Evolutionary conservation across 352 stramenopile genomes (phyloP).

Genomic region (Globisporangium radiosum): DNA sequence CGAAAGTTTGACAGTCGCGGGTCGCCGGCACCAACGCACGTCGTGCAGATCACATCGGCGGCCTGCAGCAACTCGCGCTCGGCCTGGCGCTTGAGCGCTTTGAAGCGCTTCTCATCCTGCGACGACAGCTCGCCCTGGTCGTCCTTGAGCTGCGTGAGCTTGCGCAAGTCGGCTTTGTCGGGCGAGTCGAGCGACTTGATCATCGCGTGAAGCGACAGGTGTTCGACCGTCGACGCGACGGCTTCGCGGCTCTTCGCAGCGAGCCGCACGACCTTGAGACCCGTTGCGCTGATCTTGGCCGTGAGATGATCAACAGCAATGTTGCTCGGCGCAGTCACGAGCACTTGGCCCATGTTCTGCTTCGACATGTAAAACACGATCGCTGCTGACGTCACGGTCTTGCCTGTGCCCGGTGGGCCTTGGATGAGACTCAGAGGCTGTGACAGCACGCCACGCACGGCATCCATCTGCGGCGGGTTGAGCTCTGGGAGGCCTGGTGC

Average conservation of each 20-base stretch:
- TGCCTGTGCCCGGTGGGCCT: constrained; percentile 95
- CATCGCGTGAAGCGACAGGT: constrained; percentile 98
- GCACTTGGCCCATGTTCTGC: constrained; percentile 97
- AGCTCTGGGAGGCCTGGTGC: constrained; percentile 95
- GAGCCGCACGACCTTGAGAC: constrained; percentile 97
- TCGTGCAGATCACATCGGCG: constrained; percentile 99
- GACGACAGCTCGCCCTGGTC: constrained; percentile 93
- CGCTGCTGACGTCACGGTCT: constrained; percentile 96
- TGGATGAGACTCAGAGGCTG: constrained; percentile 98
- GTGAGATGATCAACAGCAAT: constrained; percentile 97
- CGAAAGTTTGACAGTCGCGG: constrained; percentile 96
- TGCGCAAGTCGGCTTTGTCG: constrained; percentile 89
- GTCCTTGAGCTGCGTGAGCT: constrained; percentile 93
- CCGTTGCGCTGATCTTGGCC: constrained; percentile 97
- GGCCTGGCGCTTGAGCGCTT: constrained; percentile 86
- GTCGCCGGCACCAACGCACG: constrained; percentile 97
- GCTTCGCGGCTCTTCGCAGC: constrained; percentile 96
- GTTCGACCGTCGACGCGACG: constrained; percentile 93
- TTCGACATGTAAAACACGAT: constrained; percentile 99
- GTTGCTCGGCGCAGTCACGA: constrained; percentile 98
- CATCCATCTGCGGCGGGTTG: constrained; percentile 96
- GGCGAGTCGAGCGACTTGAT: constrained; percentile 85
- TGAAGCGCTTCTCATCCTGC: constrained; percentile 96
- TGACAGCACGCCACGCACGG: constrained; percentile 94
- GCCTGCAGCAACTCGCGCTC: constrained; percentile 97